phyloP scores from a whole-genome alignment of 768 basidiomycete species.

The Solioccasus polychromus region DNA sequence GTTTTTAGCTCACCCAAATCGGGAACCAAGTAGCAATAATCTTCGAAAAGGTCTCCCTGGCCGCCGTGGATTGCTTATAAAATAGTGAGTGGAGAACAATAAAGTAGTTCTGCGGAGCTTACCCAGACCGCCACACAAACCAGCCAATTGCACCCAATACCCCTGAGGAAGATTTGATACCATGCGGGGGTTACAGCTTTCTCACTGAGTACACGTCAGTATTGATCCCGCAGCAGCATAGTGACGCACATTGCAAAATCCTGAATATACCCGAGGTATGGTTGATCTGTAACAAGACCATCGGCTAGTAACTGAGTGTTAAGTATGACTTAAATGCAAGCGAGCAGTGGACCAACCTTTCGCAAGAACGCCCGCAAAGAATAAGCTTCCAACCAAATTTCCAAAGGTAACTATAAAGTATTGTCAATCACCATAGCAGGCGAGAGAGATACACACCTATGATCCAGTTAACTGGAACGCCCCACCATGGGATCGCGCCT shows the following conservation, averaged over 20 bases:
- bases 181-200: slow-evolving; percentile 66
- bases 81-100: slow-evolving; percentile 1
- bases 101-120: slow-evolving; percentile 19
- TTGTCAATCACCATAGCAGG: not conserved
- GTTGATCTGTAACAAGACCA: slow-evolving; percentile 56
- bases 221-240: not conserved
- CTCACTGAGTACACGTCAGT: slow-evolving; percentile 36
- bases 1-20: slow-evolving; percentile 54
- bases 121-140: slow-evolving; percentile 76
- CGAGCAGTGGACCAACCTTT: slow-evolving; percentile 45
- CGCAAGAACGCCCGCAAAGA: slow-evolving; percentile 64
- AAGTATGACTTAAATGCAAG: not conserved
- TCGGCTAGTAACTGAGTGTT: slow-evolving; percentile 39
- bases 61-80: slow-evolving; percentile 63
- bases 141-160: slow-evolving; percentile 77
- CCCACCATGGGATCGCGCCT: slow-evolving; percentile 67
- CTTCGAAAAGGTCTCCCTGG: slow-evolving; percentile 69
- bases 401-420: slow-evolving; percentile 59
- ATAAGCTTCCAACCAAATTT: slow-evolving; percentile 65
- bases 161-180: slow-evolving; percentile 71
- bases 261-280: slow-evolving; percentile 53
- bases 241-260: slow-evolving; percentile 55
- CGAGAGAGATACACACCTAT: slow-evolving; percentile 45
- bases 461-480: slow-evolving; percentile 63
- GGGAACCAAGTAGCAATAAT: slow-evolving; percentile 69